A percentile compares a stretch with the other conserved stretches of the same genome.
Evolutionary conservation across 805 yeast genomes (phyloP).

Genomic region (Candida quercuum): DNA sequence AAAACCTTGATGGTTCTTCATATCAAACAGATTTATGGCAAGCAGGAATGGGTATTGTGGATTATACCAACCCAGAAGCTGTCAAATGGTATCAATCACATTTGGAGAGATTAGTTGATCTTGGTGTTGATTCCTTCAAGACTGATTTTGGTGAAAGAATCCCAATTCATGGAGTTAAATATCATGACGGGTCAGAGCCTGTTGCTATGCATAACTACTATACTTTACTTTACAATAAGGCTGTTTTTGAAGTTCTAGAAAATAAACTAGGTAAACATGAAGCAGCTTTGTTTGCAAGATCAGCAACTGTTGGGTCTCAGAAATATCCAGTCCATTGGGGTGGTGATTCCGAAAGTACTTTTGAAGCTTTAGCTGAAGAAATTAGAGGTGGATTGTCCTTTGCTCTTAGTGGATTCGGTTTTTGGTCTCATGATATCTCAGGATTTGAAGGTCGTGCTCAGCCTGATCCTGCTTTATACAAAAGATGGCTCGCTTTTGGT

Average conservation of each 20-base stretch:
- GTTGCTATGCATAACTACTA: constrained; percentile 18
- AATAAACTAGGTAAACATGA: constrained; percentile 16
- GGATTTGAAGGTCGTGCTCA: constrained; percentile 16
- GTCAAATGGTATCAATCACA: constrained; percentile 16
- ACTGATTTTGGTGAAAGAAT: constrained; percentile 22
- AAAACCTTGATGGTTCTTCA: constrained; percentile 14
- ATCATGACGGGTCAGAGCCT: constrained; percentile 12
- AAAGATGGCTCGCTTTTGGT: constrained; percentile 21
- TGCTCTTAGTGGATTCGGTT: constrained; percentile 18
- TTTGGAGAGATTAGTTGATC: constrained; percentile 12
- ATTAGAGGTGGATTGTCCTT: constrained; percentile 20
- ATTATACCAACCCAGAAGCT: constrained; percentile 19
- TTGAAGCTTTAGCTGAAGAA: constrained; percentile 21
- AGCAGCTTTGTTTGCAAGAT: constrained; percentile 19
- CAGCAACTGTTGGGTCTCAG: constrained; percentile 20
- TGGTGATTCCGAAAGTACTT: constrained; percentile 21
- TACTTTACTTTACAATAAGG: constrained; percentile 17
- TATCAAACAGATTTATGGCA: constrained; percentile 20
- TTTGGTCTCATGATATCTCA: constrained; percentile 22
- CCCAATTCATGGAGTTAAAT: constrained; percentile 15
- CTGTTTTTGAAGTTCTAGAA: constrained; percentile 18
- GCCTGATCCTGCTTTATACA: constrained; percentile 19
- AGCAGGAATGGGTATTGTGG: constrained; percentile 21
- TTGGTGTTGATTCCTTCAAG: constrained; percentile 20
- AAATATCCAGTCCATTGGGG: constrained; percentile 23